Base-by-base conservation (phyloP, 2,329 filamentous ascomycete genomes). In the Aspergillus sp. region DNA sequence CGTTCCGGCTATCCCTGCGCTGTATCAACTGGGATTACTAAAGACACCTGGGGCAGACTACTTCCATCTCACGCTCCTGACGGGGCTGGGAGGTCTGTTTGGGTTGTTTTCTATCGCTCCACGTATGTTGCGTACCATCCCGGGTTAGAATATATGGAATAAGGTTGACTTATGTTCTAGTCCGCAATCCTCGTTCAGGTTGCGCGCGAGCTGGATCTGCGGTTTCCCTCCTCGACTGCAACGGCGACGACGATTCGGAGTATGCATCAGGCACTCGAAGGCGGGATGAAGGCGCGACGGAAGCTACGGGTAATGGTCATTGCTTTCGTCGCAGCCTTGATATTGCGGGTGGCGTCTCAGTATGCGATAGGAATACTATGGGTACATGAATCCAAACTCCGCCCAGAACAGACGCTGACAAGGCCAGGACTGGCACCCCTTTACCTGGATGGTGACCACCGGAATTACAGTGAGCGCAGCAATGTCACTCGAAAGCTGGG, bases 301-400 rank as follows among this genome's bases (percentile, higher is more conserved):
- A 59, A 59, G 46, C 25, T 59, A 25, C 25, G 57, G 22, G 51
- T 34, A n/a, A 25, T 59, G 28, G 49, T 34, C 1, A 38, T 54
- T 28, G 45, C 49, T 4, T 59, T 59, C 30, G 2, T 19, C 9
- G 45, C 34, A 8, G 49, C 57, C n/a, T 22, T 59, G n/a, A 15
- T 47, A 15, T 50, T 59, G 11, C 47, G 57, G 2, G 50, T 59
- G 9, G 25, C 48, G 2, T 59, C 57, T 9, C 57, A 59, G 31
- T 59, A 59, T 19, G 57, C 57, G n/a, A 54, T 52, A 23, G 57
- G 57, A 22, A 23, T 59, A 11, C 30, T 59, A 23, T 59, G 50
- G 49, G 57, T 59, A 54, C 19, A 41, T 23, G 3, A 7, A 17
- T 30, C 13, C 8, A 30, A 31, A 8, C 31, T 4, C 34, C 22